Evolutionary conservation across 495 filamentous ascomycete genomes (phyloP), one percentile per base, ranked within the genome.

Genomic region (Lepraria neglecta): DNA sequence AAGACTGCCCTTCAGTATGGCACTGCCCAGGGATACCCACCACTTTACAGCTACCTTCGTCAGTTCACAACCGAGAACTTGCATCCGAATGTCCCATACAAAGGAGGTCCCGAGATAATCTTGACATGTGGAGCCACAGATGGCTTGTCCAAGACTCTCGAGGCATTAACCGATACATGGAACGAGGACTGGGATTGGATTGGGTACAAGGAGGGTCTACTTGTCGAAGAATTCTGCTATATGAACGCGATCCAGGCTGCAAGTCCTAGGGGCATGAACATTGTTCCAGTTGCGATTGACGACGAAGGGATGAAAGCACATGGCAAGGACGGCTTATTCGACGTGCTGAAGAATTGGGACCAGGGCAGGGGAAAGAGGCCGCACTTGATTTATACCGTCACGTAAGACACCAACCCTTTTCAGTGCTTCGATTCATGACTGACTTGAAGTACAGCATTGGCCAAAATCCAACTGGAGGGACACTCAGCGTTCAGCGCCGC

Each of bases 361-460:
- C 73, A 74, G 31, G 74, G 73, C 15, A 85, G 78, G 64, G 91
- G 91, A 0, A 84, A 82, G 65, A 77, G 87, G 51, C 92, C 92
- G 30, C 87, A 91, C 71, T 68, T 96, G 64, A 81, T 97, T 80
- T 97, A 96, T 65, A 95, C 90, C 17, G 86, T 97, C 51, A 88
- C 91, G 83, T 92, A 74, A 79, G 88, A 82, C 17, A 30, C 28
- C 17, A 52, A 38, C 35, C 24, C 27, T 17, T 7, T 4, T 30
- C 31, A 54, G 14, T 48, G 33, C 45, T 9, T 27, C 19, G 3
- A 28, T 10, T 24, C 31, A 42, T 28, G 21, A 38, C 27, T 60
- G 10, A 60, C 38, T 38, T 35, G 35, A 19, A 14, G 33, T 21
- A 48, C 65, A 92, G 88, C 14, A 88, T 92, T 70, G 92, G 92